Evolutionary conservation across 2,329 filamentous ascomycete genomes (phyloP).

Genomic region (Lanzia echinophila): DNA sequence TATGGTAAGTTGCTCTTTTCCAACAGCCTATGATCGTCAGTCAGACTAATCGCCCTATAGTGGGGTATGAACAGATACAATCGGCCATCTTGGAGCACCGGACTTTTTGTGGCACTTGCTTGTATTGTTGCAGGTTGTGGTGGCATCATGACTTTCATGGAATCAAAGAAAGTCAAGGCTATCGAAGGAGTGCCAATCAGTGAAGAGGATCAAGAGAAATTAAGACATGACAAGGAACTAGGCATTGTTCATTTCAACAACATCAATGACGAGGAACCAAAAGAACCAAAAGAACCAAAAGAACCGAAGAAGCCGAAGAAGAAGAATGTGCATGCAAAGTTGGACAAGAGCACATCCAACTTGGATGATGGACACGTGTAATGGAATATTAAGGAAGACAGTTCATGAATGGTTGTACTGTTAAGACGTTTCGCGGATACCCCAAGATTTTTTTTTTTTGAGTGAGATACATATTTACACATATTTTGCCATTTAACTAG

Average conservation of each 20-base stretch:
- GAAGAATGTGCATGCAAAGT: too few species aligned
- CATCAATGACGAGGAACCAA: slow-evolving; percentile 44
- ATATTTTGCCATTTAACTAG: background rate
- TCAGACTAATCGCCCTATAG: slow-evolving; percentile 28
- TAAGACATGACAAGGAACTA: slow-evolving; percentile 46
- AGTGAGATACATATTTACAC: background rate
- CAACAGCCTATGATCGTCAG: background rate
- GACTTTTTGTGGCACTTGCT: slow-evolving; percentile 68
- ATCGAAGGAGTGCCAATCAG: slow-evolving; percentile 65
- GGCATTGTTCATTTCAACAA: slow-evolving; percentile 56
- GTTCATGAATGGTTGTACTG: background rate
- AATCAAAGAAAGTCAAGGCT: slow-evolving; percentile 65
- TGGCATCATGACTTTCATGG: slow-evolving; percentile 63
- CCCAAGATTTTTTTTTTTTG: background rate
- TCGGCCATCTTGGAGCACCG: slow-evolving; percentile 74
- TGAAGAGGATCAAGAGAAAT: slow-evolving; percentile 44
- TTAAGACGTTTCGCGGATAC: background rate
- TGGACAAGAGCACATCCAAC: background rate
- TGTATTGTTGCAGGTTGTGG: slow-evolving; percentile 62
- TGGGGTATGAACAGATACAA: slow-evolving; percentile 69
- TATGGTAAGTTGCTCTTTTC: slow-evolving; percentile 39
- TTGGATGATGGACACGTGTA: background rate
- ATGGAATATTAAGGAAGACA: background rate
- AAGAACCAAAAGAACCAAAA: slow-evolving; percentile 32
- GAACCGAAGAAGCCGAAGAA: slow-evolving; percentile 6